phyloP scores from a whole-genome alignment of 441 rosid species.

The Arabidopsis lyrata region DNA sequence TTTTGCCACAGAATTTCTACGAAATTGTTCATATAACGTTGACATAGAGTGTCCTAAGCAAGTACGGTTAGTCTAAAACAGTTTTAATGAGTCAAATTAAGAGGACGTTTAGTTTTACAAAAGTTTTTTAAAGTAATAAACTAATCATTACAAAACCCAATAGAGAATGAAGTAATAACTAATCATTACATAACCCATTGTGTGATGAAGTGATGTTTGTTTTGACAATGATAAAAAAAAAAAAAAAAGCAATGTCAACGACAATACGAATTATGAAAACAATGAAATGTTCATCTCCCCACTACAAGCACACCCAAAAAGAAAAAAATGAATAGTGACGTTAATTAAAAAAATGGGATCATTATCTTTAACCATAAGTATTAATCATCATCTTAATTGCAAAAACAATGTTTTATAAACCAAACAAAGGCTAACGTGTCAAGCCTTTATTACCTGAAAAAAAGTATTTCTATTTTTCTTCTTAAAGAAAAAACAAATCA shows the following conservation, averaged over 20 bases:
- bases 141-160: conserved; percentile 37
- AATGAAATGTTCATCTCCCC: conserved; percentile 41
- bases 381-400: conserved; percentile 27
- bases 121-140: not conserved
- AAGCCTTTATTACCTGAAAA: conserved; percentile 35
- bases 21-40: conserved; percentile 29
- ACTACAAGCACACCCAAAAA: conserved; percentile 40
- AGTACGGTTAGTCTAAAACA: not conserved
- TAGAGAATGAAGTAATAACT: conserved; percentile 4
- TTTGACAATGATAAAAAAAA: conserved; percentile 32
- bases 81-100: conserved; percentile 34
- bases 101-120: conserved; percentile 21
- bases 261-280: conserved; percentile 37
- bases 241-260: conserved; percentile 47
- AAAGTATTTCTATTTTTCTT: conserved; percentile 11
- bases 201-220: conserved; percentile 37
- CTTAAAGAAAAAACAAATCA: conserved; percentile 18
- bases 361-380: conserved; percentile 38
- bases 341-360: not conserved
- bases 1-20: conserved; percentile 10
- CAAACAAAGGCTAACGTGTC: conserved; percentile 38
- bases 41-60: conserved; percentile 15
- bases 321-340: conserved; percentile 16
- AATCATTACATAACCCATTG: conserved; percentile 18
- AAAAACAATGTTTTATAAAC: not conserved